A percentile compares a stretch with the other conserved stretches of the same genome.
These are phyloP conservation scores for Cyamopsis tetragonoloba DNA, from an alignment of 306 rosid genomes.

Conservation along the genomic window DNA sequence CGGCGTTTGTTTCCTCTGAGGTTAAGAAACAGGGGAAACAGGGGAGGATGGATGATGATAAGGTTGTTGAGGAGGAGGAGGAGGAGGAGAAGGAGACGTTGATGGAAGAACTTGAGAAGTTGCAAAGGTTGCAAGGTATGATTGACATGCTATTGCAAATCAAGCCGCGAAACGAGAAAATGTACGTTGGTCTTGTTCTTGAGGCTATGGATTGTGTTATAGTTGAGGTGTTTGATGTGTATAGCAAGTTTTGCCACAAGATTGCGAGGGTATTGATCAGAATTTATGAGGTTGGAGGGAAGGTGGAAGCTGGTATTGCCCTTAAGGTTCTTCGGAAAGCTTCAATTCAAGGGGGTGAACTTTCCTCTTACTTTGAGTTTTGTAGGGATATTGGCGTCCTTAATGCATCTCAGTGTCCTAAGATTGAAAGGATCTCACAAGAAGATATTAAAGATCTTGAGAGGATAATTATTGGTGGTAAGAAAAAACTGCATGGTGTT, in stretches of 20 bases:
- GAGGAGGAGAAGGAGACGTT: conserved; percentile 28
- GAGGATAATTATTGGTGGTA: conserved; percentile 37
- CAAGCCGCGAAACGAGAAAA: conserved; percentile 28
- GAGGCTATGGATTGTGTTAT: conserved; percentile 84
- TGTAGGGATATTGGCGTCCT: conserved; percentile 67
- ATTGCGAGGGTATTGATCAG: conserved; percentile 47
- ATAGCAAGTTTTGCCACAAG: conserved; percentile 52
- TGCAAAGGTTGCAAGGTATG: conserved; percentile 51
- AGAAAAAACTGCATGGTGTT: neutral
- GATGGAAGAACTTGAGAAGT: conserved; percentile 50
- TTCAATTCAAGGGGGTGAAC: conserved; percentile 43
- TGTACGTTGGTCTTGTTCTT: conserved; percentile 34
- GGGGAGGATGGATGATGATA: neutral
- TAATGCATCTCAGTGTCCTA: conserved; percentile 56
- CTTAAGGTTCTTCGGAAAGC: conserved; percentile 57
- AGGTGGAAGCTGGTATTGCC: conserved; percentile 45
- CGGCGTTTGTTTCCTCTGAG: conserved; percentile 26
- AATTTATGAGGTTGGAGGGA: conserved; percentile 42
- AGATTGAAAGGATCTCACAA: conserved; percentile 44
- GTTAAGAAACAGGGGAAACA: neutral
- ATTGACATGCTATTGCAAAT: conserved; percentile 56
- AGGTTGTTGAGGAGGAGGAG: neutral
- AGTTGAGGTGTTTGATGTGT: conserved; percentile 58
- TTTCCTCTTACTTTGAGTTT: conserved; percentile 41
- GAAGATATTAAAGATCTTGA: conserved; percentile 60